These are phyloP conservation scores for Debaryomyces singareniensis DNA, from an alignment of 1,139 yeast species.

Conservation along the genomic window DNA sequence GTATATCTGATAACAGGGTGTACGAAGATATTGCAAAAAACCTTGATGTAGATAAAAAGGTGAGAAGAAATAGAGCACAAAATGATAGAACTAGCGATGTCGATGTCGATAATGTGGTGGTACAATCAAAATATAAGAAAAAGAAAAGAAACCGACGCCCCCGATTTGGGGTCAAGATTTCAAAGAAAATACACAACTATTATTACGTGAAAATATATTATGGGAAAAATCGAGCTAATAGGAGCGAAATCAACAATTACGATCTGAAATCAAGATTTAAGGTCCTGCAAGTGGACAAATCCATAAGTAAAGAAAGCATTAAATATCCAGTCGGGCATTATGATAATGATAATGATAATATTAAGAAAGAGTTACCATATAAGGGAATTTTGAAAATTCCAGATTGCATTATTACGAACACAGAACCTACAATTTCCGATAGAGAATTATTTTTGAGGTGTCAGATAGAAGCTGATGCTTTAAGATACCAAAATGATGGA, in stretches of 20 bases:
- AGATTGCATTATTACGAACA: constrained; percentile 55
- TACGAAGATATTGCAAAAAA: constrained; percentile 15
- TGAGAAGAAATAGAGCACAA: neutral
- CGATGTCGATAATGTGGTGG: no score
- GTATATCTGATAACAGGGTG: constrained; percentile 20
- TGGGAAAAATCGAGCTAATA: neutral
- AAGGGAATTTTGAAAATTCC: constrained; percentile 55
- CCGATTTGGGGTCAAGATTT: neutral
- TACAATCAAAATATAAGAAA: neutral
- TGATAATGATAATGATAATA: constrained; percentile 3
- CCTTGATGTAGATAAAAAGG: neutral
- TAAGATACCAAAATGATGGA: constrained; percentile 7
- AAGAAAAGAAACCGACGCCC: neutral
- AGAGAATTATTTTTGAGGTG: constrained; percentile 39
- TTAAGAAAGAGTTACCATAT: constrained; percentile 46
- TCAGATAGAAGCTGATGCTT: constrained; percentile 17
- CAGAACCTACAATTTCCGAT: constrained; percentile 53
- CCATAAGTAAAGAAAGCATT: neutral
- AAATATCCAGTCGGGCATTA: neutral
- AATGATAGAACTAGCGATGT: neutral
- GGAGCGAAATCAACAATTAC: neutral
- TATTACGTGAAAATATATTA: constrained; percentile 1
- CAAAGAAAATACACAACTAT: neutral
- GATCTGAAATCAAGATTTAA: constrained; percentile 1
- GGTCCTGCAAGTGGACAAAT: neutral